phyloP scores from a whole-genome alignment of 2,329 filamentous ascomycete species.

The Tolypocladium cylindrosporum region DNA sequence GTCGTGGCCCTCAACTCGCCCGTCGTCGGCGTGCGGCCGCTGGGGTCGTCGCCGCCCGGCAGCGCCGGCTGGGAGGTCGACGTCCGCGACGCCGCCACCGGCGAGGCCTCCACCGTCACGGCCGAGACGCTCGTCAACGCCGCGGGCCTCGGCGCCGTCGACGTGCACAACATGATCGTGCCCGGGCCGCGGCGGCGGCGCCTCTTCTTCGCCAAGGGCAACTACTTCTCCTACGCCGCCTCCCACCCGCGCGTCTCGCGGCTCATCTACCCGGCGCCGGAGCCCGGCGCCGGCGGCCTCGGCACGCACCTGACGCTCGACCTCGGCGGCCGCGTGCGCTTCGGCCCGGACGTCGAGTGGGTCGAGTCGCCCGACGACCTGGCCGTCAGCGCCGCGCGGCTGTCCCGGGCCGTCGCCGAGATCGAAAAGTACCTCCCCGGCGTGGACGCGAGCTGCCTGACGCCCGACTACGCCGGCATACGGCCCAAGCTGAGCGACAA shows the following conservation, averaged over 20 bases:
- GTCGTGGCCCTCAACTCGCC: slow-evolving; percentile 56
- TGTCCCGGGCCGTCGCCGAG: slow-evolving; percentile 59
- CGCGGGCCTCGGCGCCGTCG: slow-evolving; percentile 69
- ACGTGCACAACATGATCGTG: slow-evolving; percentile 73
- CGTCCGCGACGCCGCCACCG: slow-evolving; percentile 34
- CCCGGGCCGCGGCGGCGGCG: slow-evolving; percentile 42
- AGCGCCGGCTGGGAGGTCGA: slow-evolving; percentile 59
- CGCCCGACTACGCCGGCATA: slow-evolving; percentile 84
- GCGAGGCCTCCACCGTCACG: slow-evolving; percentile 50
- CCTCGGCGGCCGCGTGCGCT: slow-evolving; percentile 71
- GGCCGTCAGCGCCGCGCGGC: slow-evolving; percentile 51
- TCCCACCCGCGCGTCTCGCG: slow-evolving; percentile 54
- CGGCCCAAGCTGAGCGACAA: slow-evolving; percentile 66
- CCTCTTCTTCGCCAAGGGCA: slow-evolving; percentile 84
- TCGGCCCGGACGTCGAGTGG: slow-evolving; percentile 96
- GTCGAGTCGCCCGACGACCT: slow-evolving; percentile 62
- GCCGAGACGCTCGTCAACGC: slow-evolving; percentile 73
- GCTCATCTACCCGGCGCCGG: slow-evolving; percentile 79
- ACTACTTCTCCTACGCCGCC: slow-evolving; percentile 78
- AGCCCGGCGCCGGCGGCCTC: slow-evolving; percentile 71
- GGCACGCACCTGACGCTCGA: slow-evolving; percentile 93
- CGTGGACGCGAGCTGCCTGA: slow-evolving; percentile 55
- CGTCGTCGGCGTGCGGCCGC: slow-evolving; percentile 50
- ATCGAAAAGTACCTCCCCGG: slow-evolving; percentile 72
- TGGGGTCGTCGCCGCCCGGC: slow-evolving; percentile 31